Evolutionary conservation across 2,329 filamentous ascomycete species (phyloP).

Genomic region (Stachybotrys elegans): DNA sequence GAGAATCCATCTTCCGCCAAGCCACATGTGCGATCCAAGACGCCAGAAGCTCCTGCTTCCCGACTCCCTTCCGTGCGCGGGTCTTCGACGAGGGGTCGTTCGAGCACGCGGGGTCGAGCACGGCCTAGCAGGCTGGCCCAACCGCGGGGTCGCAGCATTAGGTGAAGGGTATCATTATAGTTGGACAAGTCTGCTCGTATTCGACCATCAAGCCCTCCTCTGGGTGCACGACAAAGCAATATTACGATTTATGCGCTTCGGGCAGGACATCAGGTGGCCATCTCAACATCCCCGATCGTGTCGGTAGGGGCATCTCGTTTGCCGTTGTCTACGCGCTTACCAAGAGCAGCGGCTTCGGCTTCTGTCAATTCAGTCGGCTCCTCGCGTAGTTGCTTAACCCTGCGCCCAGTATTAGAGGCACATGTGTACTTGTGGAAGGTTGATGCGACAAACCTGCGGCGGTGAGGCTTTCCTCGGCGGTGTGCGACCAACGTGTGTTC

Average conservation of each 20-base stretch:
- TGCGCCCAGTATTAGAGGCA: conserved; percentile 28
- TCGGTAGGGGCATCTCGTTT: conserved; percentile 12
- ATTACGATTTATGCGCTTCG: background rate
- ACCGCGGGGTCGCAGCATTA: conserved; percentile 40
- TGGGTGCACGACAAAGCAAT: background rate
- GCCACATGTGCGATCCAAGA: conserved; percentile 39
- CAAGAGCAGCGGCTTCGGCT: conserved; percentile 75
- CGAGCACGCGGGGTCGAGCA: conserved; percentile 22
- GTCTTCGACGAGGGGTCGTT: conserved; percentile 24
- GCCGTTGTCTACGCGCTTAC: conserved; percentile 63
- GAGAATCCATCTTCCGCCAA: conserved; percentile 68
- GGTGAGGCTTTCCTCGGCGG: conserved; percentile 85
- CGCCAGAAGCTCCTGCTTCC: conserved; percentile 38
- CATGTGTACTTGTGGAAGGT: background rate
- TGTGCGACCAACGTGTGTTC: conserved; percentile 72
- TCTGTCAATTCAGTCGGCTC: conserved; percentile 83
- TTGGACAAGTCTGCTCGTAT: too few relatives aligned
- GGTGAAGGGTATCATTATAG: conserved; percentile 29
- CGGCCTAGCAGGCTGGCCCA: conserved; percentile 41
- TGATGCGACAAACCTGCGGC: conserved; percentile 56
- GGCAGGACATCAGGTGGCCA: conserved; percentile 21
- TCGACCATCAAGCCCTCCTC: background rate
- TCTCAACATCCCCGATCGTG: conserved; percentile 23
- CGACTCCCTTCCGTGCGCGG: conserved; percentile 43
- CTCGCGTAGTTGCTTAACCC: conserved; percentile 75